Evolutionary conservation across 2,329 filamentous ascomycete genomes (phyloP).

Genomic region (Exophiala oligosperma): DNA sequence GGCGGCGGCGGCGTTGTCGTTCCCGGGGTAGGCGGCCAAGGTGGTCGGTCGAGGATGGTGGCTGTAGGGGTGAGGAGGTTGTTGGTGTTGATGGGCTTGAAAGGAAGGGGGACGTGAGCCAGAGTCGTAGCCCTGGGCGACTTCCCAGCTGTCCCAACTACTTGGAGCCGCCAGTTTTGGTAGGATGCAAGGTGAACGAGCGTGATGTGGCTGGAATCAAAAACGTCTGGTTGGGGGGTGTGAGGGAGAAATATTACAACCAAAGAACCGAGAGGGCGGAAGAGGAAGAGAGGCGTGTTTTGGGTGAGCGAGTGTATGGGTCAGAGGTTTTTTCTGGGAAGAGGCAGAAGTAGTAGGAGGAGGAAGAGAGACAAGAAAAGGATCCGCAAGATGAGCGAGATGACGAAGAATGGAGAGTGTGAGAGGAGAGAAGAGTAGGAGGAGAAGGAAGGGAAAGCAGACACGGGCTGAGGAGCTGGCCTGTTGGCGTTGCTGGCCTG

Average conservation of each 20-base stretch:
- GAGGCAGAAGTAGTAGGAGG: conserved; percentile 11
- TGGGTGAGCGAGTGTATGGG: conserved; percentile 5
- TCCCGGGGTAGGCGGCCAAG: neutral
- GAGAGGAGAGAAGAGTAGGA: neutral
- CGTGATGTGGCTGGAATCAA: conserved; percentile 6
- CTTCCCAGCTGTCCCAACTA: conserved; percentile 29
- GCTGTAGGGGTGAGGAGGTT: neutral
- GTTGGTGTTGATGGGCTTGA: neutral
- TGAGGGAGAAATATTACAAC: conserved; percentile 16
- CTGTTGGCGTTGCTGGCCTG: neutral
- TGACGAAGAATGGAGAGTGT: conserved; percentile 19
- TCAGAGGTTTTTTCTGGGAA: conserved; percentile 8
- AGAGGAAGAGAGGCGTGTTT: conserved; percentile 1
- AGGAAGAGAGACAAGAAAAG: conserved; percentile 15
- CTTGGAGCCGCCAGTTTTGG: conserved; percentile 23
- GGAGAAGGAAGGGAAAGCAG: conserved; percentile 1
- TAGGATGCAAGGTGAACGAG: conserved; percentile 11
- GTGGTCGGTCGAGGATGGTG: conserved; percentile 11
- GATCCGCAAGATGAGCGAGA: conserved; percentile 19
- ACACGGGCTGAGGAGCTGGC: conserved; percentile 6
- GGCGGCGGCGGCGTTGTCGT: conserved; percentile 5
- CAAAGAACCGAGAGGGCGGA: conserved; percentile 9
- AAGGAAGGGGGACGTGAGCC: conserved; percentile 17
- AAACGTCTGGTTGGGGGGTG: conserved; percentile 3
- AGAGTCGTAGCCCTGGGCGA: conserved; percentile 27